phyloP scores from a whole-genome alignment of 148 eudicot genomes.

The Camellia japonica region DNA sequence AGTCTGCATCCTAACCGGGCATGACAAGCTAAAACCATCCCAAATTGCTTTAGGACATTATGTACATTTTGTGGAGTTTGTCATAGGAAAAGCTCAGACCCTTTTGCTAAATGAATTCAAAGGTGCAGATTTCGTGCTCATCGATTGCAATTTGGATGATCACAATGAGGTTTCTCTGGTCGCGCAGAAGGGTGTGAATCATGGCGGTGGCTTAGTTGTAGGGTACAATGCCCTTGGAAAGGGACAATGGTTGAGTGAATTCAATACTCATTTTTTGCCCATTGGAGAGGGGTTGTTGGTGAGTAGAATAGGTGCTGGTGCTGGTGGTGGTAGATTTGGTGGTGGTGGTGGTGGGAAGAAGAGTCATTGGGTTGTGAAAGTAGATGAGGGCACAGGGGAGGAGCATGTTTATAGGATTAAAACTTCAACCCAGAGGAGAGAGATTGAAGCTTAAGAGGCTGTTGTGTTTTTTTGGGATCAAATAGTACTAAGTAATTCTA shows the following conservation, averaged over 20 bases:
- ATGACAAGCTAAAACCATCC: conserved; percentile 16
- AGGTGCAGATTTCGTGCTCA: conserved; percentile 24
- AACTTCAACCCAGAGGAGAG: too few species aligned
- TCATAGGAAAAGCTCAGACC: conserved; percentile 15
- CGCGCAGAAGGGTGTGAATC: background rate
- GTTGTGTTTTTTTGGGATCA: too few species aligned
- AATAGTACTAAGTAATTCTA: too few species aligned
- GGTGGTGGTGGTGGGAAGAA: conserved; percentile 13
- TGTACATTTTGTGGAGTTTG: conserved; percentile 17
- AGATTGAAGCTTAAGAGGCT: too few species aligned
- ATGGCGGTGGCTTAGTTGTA: conserved; percentile 17
- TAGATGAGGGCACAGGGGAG: conserved; percentile 42
- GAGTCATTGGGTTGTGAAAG: conserved; percentile 42
- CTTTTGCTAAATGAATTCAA: conserved; percentile 18
- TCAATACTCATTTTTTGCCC: conserved; percentile 41
- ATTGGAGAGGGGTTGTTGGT: conserved; percentile 36
- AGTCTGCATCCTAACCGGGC: conserved; percentile 29
- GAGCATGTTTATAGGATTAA: conserved; percentile 44
- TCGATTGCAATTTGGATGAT: conserved; percentile 28
- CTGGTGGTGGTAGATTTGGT: conserved; percentile 4
- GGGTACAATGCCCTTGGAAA: conserved; percentile 34
- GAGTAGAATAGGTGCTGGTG: conserved; percentile 12
- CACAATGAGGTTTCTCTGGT: conserved; percentile 9
- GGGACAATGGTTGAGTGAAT: conserved; percentile 22
- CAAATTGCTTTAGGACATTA: conserved; percentile 20